Conservation (phyloP, 352 stramenopile genomes). For the Phytophthora syringae region DNA sequence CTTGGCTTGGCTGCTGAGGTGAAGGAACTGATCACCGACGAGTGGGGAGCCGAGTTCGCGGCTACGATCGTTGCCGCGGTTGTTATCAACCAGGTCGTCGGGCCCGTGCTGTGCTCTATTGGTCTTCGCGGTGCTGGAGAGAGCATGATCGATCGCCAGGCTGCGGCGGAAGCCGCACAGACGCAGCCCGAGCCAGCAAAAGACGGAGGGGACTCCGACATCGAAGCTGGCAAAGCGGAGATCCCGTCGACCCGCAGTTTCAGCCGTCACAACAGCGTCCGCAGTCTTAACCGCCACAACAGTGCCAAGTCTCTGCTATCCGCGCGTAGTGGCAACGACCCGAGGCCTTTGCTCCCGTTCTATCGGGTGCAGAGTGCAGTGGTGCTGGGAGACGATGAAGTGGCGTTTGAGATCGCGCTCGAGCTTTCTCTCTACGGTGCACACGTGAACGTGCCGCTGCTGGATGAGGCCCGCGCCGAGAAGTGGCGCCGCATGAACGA, state of each 20-base stretch:
- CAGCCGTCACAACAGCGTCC: not conserved
- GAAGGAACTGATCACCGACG: constrained; percentile 58
- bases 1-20: constrained; percentile 67
- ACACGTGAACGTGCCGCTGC: constrained; percentile 58
- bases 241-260: not conserved
- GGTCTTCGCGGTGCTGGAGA: constrained; percentile 57
- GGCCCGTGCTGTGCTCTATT: constrained; percentile 61
- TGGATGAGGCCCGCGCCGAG: constrained; percentile 62
- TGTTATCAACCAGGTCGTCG: constrained; percentile 73
- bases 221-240: constrained; percentile 21
- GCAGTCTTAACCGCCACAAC: constrained; percentile 22
- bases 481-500: constrained; percentile 76
- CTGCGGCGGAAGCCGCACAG: constrained; percentile 17
- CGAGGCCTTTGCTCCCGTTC: constrained; percentile 49
- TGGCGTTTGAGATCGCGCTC: constrained; percentile 68
- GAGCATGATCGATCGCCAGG: constrained; percentile 41
- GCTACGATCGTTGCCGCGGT: constrained; percentile 71
- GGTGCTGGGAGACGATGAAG: constrained; percentile 63
- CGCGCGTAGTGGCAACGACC: constrained; percentile 40
- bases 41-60: constrained; percentile 62
- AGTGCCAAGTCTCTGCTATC: constrained; percentile 20
- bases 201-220: constrained; percentile 5
- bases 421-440: constrained; percentile 68
- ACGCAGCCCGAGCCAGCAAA: constrained; percentile 7
- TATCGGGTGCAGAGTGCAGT: constrained; percentile 57